Conservation (phyloP, 2,329 filamentous ascomycete species). For the Diplodia sapinea region DNA sequence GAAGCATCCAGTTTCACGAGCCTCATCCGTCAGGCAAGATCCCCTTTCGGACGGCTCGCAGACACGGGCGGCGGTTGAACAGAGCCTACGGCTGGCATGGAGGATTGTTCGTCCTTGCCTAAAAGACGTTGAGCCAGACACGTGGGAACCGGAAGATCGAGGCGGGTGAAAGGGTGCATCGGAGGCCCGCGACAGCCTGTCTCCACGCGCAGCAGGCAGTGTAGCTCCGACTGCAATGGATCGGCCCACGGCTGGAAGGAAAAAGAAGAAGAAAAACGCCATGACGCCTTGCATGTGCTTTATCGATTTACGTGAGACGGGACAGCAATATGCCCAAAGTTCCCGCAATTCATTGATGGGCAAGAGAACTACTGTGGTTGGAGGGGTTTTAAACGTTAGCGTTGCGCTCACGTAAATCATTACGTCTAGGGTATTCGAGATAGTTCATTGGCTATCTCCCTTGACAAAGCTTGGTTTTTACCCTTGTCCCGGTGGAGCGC, state of each 20-base stretch:
- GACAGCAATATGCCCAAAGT: slow-evolving; percentile 2
- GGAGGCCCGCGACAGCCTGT: neutral
- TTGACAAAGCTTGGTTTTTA: too few species aligned
- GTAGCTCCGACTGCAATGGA: neutral
- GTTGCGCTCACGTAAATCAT: too few species aligned
- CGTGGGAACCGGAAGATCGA: slow-evolving; percentile 12
- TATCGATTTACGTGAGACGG: slow-evolving; percentile 18
- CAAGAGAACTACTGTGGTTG: neutral
- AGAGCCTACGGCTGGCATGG: slow-evolving; percentile 60
- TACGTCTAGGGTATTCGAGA: too few species aligned
- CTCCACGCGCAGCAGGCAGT: neutral
- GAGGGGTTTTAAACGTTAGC: too few species aligned
- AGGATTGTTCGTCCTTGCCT: slow-evolving; percentile 49
- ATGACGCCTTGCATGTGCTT: slow-evolving; percentile 22
- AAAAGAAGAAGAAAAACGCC: slow-evolving; percentile 1
- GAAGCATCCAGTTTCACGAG: slow-evolving; percentile 66
- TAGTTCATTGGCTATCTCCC: too few species aligned
- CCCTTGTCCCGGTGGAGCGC: too few species aligned
- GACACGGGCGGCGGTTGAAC: slow-evolving; percentile 56
- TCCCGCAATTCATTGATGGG: slow-evolving; percentile 19
- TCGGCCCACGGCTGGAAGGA: neutral
- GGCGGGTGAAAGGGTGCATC: slow-evolving; percentile 2
- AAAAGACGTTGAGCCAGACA: neutral
- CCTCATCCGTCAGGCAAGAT: slow-evolving; percentile 64
- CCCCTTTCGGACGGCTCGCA: slow-evolving; percentile 53